phyloP scores from a whole-genome alignment of 371 early-diverging fungal genomes.

The Parasitella parasitica region DNA sequence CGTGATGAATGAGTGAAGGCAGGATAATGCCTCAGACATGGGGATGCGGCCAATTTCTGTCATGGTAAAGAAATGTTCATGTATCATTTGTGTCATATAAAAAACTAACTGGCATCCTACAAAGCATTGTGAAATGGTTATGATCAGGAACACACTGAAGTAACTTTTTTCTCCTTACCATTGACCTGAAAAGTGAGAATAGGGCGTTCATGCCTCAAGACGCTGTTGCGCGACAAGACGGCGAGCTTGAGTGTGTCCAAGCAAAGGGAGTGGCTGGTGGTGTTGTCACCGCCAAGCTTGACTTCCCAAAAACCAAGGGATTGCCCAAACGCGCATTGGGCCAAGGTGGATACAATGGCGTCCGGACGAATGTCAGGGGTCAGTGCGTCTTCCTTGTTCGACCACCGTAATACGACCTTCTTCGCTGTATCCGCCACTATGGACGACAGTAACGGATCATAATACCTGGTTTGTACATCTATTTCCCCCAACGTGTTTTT shows the following conservation, averaged over 20 bases:
- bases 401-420: slow-evolving; percentile 15
- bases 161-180: background rate
- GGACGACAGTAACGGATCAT: slow-evolving; percentile 23
- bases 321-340: slow-evolving; percentile 28
- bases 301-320: slow-evolving; percentile 31
- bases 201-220: slow-evolving; percentile 4
- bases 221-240: slow-evolving; percentile 22
- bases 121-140: slow-evolving; percentile 24
- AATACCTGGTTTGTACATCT: slow-evolving; percentile 24
- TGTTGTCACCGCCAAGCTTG: slow-evolving; percentile 27
- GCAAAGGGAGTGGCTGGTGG: slow-evolving; percentile 32
- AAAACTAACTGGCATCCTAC: slow-evolving; percentile 17
- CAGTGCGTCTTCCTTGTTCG: slow-evolving; percentile 12
- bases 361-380: background rate
- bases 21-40: slow-evolving; percentile 1
- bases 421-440: slow-evolving; percentile 3
- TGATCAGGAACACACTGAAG: slow-evolving; percentile 1
- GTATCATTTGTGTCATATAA: slow-evolving; percentile 36
- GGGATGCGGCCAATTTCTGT: slow-evolving; percentile 32
- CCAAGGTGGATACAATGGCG: slow-evolving; percentile 9
- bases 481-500: slow-evolving; percentile 26
- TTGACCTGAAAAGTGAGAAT: slow-evolving; percentile 12
- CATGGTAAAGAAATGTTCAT: slow-evolving; percentile 30
- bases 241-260: slow-evolving; percentile 24
- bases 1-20: slow-evolving; percentile 7